Evolutionary conservation across 2,329 filamentous ascomycete species (phyloP), one percentile per base, ranked within the genome.

Genomic region (Pseudopithomyces maydicus): DNA sequence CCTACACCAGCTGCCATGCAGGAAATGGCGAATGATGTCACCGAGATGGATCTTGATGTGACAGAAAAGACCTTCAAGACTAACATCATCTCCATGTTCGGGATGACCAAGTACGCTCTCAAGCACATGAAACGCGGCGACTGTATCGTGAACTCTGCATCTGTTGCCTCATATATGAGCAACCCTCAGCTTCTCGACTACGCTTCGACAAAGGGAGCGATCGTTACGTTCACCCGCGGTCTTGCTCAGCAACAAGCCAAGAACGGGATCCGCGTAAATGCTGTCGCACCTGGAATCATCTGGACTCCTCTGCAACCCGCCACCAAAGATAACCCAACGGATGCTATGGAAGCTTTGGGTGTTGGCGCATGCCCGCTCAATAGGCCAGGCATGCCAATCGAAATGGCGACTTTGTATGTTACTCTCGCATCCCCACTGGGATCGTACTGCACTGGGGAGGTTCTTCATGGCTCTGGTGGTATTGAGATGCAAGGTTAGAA

Each of bases 41-140:
- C 76, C 33, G 78, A 86, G 1, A 85, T 84, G 26, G 78, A 85
- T 65, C 76, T 87, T 0, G 78, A 82, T 14, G 73, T 79, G 0
- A 82, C 86, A 0, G 81, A 85, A 59, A 82, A 80, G 61, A 83
- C 81, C 0, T 88, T 87, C 77, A 79, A 90, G 72, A 90, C 86
- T 36, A 94, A 93, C 76, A 90, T 94, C 68, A 88, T 92, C 74
- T 83, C 88, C 10, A 88, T 85, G 79, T 93, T 91, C 80, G 92
- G 87, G 77, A 80, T 92, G 33, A 82, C 89, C 55, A 94, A 93
- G 73, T 90, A 92, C 68, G 78, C 83, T 12, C 80, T 93, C 19
- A 86, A 85, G 1, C 87, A 91, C 74, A 89, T 94, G 85, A 83
- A 85, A 66, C 73, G 76, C 23, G 90, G 90, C 35, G 82, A 85